These are phyloP conservation scores for Fusarium camptoceras DNA, from an alignment of 2,329 filamentous ascomycete species.

Conservation along the genomic window DNA sequence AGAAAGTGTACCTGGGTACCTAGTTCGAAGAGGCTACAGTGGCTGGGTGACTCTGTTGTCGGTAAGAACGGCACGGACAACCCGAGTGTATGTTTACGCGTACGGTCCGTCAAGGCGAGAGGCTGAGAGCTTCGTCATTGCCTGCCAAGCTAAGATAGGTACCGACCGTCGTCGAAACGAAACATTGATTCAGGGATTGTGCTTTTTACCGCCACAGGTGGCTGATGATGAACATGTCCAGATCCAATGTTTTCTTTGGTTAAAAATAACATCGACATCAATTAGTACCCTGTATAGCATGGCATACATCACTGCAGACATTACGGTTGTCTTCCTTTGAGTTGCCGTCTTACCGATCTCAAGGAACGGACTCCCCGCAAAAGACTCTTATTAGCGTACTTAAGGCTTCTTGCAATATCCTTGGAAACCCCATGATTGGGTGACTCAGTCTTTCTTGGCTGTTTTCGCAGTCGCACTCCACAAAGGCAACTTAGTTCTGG, in stretches of 20 bases:
- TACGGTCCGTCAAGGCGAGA: constrained; percentile 11
- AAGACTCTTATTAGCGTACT: constrained; percentile 2
- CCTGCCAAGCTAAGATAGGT: background rate
- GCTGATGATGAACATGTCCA: background rate
- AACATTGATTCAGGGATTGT: background rate
- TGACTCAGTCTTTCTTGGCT: background rate
- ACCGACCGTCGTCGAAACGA: background rate
- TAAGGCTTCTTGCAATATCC: background rate
- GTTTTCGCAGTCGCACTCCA: background rate
- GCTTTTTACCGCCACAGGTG: background rate
- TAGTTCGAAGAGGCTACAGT: constrained; percentile 1
- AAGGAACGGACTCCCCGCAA: constrained; percentile 5
- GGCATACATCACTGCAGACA: background rate
- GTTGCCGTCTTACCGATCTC: constrained; percentile 30
- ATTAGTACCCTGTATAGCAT: background rate
- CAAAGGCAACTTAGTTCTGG: background rate
- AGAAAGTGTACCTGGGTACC: no score
- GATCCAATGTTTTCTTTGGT: constrained; percentile 3
- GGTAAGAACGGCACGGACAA: constrained; percentile 32
- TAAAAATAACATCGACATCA: constrained; percentile 13
- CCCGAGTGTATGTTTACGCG: constrained; percentile 3
- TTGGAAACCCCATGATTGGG: constrained; percentile 15
- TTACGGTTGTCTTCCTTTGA: background rate
- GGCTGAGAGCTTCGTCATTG: constrained; percentile 23
- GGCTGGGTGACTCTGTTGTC: constrained; percentile 10